These are phyloP conservation scores for Talaromyces funiculosus DNA, from an alignment of 2,329 filamentous ascomycete species.

Conservation along the genomic window DNA sequence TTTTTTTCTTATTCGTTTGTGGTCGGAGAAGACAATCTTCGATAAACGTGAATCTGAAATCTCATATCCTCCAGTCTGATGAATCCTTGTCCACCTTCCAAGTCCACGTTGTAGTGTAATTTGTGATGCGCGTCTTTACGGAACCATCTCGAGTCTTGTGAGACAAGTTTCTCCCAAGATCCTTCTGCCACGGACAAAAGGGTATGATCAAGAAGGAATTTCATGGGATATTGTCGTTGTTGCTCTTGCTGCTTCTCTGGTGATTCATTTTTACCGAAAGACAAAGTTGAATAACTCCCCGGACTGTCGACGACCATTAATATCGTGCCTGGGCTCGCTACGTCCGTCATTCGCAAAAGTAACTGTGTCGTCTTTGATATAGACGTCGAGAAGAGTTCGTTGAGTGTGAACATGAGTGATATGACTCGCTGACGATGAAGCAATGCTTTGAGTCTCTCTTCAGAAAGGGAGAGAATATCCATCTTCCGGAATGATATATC, in stretches of 20 bases:
- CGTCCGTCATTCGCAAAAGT: conserved; percentile 61
- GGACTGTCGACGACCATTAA: conserved; percentile 88
- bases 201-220: conserved; percentile 82
- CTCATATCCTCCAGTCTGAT: conserved; percentile 90
- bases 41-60: conserved; percentile 84
- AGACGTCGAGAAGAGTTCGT: conserved; percentile 82
- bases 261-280: conserved; percentile 52
- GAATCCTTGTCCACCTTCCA: conserved; percentile 56
- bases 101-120: conserved; percentile 67
- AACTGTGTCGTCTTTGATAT: conserved; percentile 71
- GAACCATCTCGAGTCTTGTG: conserved; percentile 80
- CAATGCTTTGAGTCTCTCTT: conserved; percentile 35
- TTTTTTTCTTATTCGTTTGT: background rate
- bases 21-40: conserved; percentile 25
- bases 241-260: conserved; percentile 14
- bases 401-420: conserved; percentile 88
- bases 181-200: conserved; percentile 50
- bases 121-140: conserved; percentile 53
- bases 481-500: conserved; percentile 42
- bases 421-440: conserved; percentile 48
- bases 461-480: conserved; percentile 45
- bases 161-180: conserved; percentile 68
- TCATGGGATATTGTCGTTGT: conserved; percentile 76
- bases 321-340: conserved; percentile 55
- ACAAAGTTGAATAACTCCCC: conserved; percentile 83